Evolutionary conservation across 2,329 filamentous ascomycete genomes (phyloP).

Genomic region (Nigrospora oryzae): DNA sequence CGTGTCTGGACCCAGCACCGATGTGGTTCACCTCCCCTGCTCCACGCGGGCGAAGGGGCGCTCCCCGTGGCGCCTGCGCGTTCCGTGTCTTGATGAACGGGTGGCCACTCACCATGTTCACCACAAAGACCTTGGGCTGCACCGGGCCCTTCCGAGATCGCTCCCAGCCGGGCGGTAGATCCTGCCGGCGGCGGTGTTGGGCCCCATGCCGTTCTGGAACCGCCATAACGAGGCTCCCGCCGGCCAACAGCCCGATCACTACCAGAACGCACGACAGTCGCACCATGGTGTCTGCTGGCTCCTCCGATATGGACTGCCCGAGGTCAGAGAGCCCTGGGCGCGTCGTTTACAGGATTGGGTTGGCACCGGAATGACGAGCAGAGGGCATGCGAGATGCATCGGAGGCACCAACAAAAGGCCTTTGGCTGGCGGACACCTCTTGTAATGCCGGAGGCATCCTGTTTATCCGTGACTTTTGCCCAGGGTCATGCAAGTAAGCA

Average conservation of each 20-base stretch:
- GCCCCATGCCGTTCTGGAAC: not conserved
- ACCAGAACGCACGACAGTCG: not conserved
- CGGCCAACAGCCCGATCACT: not conserved
- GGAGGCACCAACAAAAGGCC: too few species aligned
- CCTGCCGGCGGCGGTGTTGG: not conserved
- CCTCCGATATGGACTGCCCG: too few species aligned
- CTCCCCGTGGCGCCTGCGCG: not conserved
- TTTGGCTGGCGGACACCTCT: too few species aligned
- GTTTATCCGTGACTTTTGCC: too few species aligned
- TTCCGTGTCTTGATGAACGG: not conserved
- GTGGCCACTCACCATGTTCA: conserved; percentile 46
- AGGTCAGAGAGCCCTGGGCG: too few species aligned
- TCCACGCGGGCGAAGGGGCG: not conserved
- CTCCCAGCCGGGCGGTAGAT: not conserved
- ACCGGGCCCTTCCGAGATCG: conserved; percentile 18
- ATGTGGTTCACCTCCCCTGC: not conserved
- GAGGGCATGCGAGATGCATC: too few species aligned
- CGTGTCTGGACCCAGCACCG: too few species aligned
- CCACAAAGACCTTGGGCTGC: conserved; percentile 52
- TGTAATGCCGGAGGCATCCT: too few species aligned
- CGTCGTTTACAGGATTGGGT: too few species aligned
- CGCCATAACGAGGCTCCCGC: not conserved
- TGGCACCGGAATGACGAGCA: too few species aligned
- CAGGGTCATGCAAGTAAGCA: too few species aligned
- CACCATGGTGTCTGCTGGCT: too few species aligned